phyloP scores from a whole-genome alignment of 2,329 filamentous ascomycete species.

The Cercospora janseana region DNA sequence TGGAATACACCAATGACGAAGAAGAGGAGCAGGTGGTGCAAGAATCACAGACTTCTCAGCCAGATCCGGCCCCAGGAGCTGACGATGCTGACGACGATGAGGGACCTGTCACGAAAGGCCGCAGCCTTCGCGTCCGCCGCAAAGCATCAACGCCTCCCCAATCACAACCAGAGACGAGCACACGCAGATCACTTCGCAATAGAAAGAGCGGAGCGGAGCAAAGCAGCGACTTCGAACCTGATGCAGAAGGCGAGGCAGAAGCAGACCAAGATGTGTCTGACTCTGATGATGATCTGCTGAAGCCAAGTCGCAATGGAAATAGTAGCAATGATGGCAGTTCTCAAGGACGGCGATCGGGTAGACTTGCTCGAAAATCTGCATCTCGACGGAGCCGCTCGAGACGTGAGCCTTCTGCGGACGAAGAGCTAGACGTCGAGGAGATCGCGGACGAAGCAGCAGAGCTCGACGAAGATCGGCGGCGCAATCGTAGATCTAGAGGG shows the following conservation, averaged over 20 bases:
- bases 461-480: slow-evolving; percentile 52
- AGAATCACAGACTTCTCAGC: slow-evolving; percentile 39
- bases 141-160: slow-evolving; percentile 34
- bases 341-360: slow-evolving; percentile 49
- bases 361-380: slow-evolving; percentile 51
- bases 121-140: slow-evolving; percentile 35
- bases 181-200: slow-evolving; percentile 43
- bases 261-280: slow-evolving; percentile 54
- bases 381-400: slow-evolving; percentile 45
- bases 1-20: slow-evolving; percentile 35
- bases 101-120: slow-evolving; percentile 50
- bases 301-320: slow-evolving; percentile 44
- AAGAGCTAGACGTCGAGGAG: slow-evolving; percentile 47
- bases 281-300: slow-evolving; percentile 47
- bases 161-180: slow-evolving; percentile 37
- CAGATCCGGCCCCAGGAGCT: background rate
- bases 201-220: slow-evolving; percentile 51
- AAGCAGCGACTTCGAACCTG: slow-evolving; percentile 64
- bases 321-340: slow-evolving; percentile 46
- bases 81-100: slow-evolving; percentile 53
- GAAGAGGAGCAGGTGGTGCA: slow-evolving; percentile 46
- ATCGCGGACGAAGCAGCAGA: slow-evolving; percentile 59
- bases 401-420: slow-evolving; percentile 49
- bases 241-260: slow-evolving; percentile 56
- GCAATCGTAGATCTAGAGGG: slow-evolving; percentile 38